These are phyloP conservation scores for Dendrobium nobile DNA, from an alignment of 106 monocot species.

Conservation along the genomic window DNA sequence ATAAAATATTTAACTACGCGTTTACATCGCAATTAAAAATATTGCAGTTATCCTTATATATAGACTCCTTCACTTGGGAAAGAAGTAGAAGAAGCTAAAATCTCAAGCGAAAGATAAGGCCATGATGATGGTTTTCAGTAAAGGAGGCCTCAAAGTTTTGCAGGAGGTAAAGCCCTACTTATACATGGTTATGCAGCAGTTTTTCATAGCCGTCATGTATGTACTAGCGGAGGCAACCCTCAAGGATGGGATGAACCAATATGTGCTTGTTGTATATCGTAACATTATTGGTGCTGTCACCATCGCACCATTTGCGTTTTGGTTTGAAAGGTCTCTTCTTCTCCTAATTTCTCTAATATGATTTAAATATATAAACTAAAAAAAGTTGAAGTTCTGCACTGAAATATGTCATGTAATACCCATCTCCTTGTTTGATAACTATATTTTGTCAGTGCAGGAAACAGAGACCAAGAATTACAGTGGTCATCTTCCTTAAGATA, in stretches of 20 bases:
- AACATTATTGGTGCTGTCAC: slow-evolving; percentile 33
- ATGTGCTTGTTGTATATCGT: slow-evolving; percentile 52
- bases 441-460: slow-evolving; percentile 28
- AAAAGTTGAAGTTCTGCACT: background rate
- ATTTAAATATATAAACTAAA: background rate
- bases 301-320: slow-evolving; percentile 52
- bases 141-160: background rate
- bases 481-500: slow-evolving; percentile 50
- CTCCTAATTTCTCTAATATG: background rate
- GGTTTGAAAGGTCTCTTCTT: slow-evolving; percentile 35
- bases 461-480: slow-evolving; percentile 58
- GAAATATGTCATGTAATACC: background rate
- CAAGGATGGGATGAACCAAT: slow-evolving; percentile 61
- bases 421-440: background rate
- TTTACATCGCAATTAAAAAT: too few species aligned
- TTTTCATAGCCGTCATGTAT: slow-evolving; percentile 48
- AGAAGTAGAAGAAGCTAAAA: too few species aligned
- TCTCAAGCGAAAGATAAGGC: too few species aligned
- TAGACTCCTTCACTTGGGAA: too few species aligned
- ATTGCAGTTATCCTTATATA: too few species aligned
- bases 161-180: slow-evolving; percentile 42
- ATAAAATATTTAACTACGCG: too few species aligned
- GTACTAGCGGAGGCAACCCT: slow-evolving; percentile 32
- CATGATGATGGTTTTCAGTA: background rate
- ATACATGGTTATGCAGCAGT: slow-evolving; percentile 46